Evolutionary conservation across 306 rosid genomes (phyloP).

Genomic region (Adenanthera pavonina): DNA sequence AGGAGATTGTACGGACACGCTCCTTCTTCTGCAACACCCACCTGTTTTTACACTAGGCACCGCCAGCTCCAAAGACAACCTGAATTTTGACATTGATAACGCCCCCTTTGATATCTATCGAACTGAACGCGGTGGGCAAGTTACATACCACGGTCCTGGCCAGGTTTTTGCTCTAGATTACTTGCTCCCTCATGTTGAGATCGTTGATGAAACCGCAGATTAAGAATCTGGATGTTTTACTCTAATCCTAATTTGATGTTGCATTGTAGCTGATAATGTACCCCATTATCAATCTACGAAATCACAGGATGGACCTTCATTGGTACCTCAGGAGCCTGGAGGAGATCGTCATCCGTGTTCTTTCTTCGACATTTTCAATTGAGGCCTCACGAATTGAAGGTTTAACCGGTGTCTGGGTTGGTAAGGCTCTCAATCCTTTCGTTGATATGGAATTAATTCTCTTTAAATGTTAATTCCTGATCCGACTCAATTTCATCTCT

Average conservation of each 20-base stretch:
- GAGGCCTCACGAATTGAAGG: conserved; percentile 74
- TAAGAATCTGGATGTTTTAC: background rate
- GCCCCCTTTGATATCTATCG: conserved; percentile 53
- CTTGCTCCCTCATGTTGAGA: background rate
- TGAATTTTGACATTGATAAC: conserved; percentile 43
- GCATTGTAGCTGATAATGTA: conserved; percentile 75
- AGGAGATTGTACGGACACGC: conserved; percentile 48
- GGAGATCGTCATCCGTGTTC: conserved; percentile 78
- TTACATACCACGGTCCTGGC: conserved; percentile 61
- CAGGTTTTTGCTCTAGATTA: conserved; percentile 44
- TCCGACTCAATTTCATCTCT: background rate
- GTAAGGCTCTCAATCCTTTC: conserved; percentile 44
- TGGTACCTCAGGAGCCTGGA: conserved; percentile 90
- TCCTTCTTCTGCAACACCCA: conserved; percentile 49
- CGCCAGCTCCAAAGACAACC: conserved; percentile 42
- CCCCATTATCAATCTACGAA: conserved; percentile 86
- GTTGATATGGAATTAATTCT: background rate
- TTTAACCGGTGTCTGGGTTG: conserved; percentile 92
- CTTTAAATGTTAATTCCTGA: background rate
- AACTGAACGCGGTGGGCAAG: conserved; percentile 61
- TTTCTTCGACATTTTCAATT: conserved; percentile 74
- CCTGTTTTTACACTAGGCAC: conserved; percentile 49
- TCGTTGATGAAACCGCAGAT: background rate
- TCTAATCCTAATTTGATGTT: conserved; percentile 7
- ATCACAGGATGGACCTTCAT: conserved; percentile 85